Percentiles rank a stretch among this genome's conserved stretches.
phyloP scores from a whole-genome alignment of 1,139 yeast genomes.

The Pichia terricola region DNA sequence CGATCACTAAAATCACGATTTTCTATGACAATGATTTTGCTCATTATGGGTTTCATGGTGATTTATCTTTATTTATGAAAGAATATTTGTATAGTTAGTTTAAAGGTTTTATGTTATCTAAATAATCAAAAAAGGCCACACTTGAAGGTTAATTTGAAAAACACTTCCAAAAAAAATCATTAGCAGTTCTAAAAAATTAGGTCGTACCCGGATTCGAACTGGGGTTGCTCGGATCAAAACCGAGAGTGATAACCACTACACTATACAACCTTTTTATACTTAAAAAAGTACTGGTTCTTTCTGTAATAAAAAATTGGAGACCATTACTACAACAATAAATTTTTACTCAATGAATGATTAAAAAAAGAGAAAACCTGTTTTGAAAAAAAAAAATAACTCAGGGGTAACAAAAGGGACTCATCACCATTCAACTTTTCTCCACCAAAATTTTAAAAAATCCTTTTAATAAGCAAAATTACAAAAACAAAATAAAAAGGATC shows the following conservation, averaged over 20 bases:
- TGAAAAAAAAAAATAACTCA: too few species aligned
- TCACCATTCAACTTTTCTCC: too few species aligned
- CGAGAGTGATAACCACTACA: slow-evolving; percentile 62
- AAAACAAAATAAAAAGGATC: too few species aligned
- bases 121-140: not conserved
- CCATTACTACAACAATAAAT: too few species aligned
- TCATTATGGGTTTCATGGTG: slow-evolving; percentile 22
- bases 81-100: not conserved
- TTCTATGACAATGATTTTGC: slow-evolving; percentile 12
- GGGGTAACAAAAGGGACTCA: too few species aligned
- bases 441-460: too few species aligned
- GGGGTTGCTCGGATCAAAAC: slow-evolving; percentile 81
- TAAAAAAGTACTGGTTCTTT: not conserved
- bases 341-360: too few species aligned
- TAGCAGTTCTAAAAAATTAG: slow-evolving; percentile 25
- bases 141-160: not conserved
- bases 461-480: too few species aligned
- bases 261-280: slow-evolving; percentile 33
- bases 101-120: not conserved
- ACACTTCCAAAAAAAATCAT: not conserved
- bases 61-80: slow-evolving; percentile 10
- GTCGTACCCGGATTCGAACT: slow-evolving; percentile 95
- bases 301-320: not conserved
- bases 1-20: slow-evolving; percentile 13
- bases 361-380: too few species aligned